These are phyloP conservation scores for Ophiostoma perfectum DNA, from an alignment of 2,329 filamentous ascomycete genomes.

Conservation along the genomic window DNA sequence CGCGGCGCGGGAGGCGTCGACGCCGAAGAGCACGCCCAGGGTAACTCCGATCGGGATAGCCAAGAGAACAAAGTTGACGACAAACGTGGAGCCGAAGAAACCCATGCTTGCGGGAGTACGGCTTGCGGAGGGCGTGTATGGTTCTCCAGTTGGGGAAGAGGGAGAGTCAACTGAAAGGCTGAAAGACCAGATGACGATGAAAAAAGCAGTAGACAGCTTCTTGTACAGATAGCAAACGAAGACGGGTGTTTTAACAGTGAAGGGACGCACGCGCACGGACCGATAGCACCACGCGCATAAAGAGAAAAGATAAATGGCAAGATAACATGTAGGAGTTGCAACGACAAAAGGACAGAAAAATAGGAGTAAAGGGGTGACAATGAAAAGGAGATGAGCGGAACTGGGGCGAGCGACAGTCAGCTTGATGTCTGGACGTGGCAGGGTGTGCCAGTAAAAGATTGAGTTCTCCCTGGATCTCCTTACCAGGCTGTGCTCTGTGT, in stretches of 20 bases:
- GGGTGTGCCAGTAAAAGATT: neutral
- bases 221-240: conserved; percentile 7
- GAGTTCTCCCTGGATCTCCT: neutral
- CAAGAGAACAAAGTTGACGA: conserved; percentile 47
- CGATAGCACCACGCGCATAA: neutral
- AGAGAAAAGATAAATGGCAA: neutral
- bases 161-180: neutral
- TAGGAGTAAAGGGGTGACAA: neutral
- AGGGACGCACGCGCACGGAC: neutral
- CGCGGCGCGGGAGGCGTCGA: conserved; percentile 42
- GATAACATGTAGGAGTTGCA: neutral
- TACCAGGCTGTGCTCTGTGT: neutral
- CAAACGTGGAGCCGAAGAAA: conserved; percentile 35
- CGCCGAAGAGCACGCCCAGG: conserved; percentile 43
- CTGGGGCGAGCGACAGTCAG: no score
- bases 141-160: neutral
- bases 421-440: neutral
- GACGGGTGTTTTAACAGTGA: neutral
- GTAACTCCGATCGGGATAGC: conserved; percentile 37
- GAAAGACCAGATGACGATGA: neutral
- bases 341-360: neutral
- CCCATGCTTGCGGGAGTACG: conserved; percentile 32
- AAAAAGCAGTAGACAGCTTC: neutral
- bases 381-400: neutral
- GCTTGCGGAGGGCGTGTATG: neutral